Conservation (phyloP, 805 yeast species). For the Millerago galiae region DNA sequence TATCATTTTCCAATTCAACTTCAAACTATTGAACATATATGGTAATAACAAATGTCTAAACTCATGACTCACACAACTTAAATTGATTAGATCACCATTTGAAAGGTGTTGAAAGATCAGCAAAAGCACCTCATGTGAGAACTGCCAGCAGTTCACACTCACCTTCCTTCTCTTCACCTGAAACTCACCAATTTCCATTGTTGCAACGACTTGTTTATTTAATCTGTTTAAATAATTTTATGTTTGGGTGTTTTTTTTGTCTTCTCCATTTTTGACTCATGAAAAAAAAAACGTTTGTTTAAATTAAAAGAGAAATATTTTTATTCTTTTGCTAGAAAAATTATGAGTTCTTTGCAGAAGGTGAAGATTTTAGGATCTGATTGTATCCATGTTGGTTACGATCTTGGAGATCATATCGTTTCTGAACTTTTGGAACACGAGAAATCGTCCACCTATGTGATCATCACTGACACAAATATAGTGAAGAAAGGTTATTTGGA, state of each 20-base stretch:
- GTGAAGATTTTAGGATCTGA: conserved; percentile 78
- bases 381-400: conserved; percentile 85
- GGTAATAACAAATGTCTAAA: conserved; percentile 15
- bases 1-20: conserved; percentile 14
- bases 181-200: background rate
- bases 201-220: too few relatives aligned
- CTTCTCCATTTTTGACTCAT: too few relatives aligned
- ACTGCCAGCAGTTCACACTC: conserved; percentile 1
- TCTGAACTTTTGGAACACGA: conserved; percentile 52
- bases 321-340: background rate
- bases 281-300: too few relatives aligned
- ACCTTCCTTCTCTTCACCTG: conserved; percentile 1
- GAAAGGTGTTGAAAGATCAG: conserved; percentile 13
- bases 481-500: conserved; percentile 56
- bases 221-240: too few relatives aligned
- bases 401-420: conserved; percentile 69
- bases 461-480: conserved; percentile 82
- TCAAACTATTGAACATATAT: conserved; percentile 12
- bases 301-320: too few relatives aligned
- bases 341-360: conserved; percentile 26
- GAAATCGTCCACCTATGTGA: conserved; percentile 85
- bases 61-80: conserved; percentile 7
- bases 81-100: conserved; percentile 11
- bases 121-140: conserved; percentile 18
- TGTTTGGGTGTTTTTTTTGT: too few relatives aligned